phyloP scores from a whole-genome alignment of 306 rosid genomes.

The Abrus pulchellus region DNA sequence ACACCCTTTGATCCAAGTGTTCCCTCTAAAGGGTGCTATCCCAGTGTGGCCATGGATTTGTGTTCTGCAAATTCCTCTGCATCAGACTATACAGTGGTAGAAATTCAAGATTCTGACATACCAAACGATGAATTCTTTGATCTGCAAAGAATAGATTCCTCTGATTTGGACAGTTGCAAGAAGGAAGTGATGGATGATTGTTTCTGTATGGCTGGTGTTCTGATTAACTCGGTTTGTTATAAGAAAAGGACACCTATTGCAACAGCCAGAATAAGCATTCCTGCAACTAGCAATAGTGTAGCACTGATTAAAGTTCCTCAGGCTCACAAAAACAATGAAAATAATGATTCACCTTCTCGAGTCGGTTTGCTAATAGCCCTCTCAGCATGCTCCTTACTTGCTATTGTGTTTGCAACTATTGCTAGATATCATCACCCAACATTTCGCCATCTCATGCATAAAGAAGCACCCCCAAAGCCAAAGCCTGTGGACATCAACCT shows the following conservation, averaged over 20 bases:
- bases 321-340: background rate
- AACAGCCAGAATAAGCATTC: conserved; percentile 32
- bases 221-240: background rate
- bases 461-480: conserved; percentile 33
- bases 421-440: conserved; percentile 48
- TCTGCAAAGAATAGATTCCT: background rate
- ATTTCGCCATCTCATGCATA: background rate
- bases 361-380: conserved; percentile 32
- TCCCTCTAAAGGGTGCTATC: conserved; percentile 60
- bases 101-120: conserved; percentile 39
- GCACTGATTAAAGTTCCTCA: conserved; percentile 40
- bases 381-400: conserved; percentile 41
- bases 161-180: conserved; percentile 43
- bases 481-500: conserved; percentile 50
- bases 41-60: conserved; percentile 42
- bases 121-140: conserved; percentile 10
- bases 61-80: conserved; percentile 48
- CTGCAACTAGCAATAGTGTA: conserved; percentile 7
- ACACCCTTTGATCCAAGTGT: conserved; percentile 42
- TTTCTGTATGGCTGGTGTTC: conserved; percentile 51
- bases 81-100: background rate
- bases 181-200: conserved; percentile 50
- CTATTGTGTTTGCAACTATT: conserved; percentile 41
- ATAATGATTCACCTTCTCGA: conserved; percentile 32
- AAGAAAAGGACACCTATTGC: conserved; percentile 54